A percentile compares a stretch with the other conserved stretches of the same genome.
These are phyloP conservation scores for Stenocarpella maydis DNA, from an alignment of 2,329 filamentous ascomycete species.

Conservation along the genomic window DNA sequence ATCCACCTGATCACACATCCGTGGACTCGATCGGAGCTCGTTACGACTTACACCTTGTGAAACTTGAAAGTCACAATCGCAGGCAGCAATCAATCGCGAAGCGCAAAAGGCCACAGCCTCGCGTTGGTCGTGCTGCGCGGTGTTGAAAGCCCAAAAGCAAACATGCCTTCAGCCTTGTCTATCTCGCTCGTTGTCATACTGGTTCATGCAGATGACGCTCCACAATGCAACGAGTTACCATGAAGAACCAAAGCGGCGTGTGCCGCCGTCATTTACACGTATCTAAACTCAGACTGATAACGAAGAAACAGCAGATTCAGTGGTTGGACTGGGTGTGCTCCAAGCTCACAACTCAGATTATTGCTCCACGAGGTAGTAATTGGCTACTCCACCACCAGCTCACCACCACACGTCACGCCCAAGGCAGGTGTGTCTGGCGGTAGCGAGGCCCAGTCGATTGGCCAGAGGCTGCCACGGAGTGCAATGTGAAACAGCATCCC, in stretches of 20 bases:
- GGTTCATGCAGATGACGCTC: constrained; percentile 8
- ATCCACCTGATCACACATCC: constrained; percentile 4
- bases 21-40: constrained; percentile 12
- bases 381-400: too few relatives aligned
- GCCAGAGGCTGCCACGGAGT: constrained; percentile 21
- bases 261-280: neutral
- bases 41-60: constrained; percentile 22
- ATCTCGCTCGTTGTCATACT: neutral
- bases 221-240: neutral
- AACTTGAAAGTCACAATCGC: constrained; percentile 13
- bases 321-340: constrained; percentile 1
- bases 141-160: constrained; percentile 6
- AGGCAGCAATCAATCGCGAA: constrained; percentile 16
- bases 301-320: neutral
- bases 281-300: neutral
- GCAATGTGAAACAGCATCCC: constrained; percentile 27
- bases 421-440: constrained; percentile 12
- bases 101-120: constrained; percentile 2
- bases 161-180: constrained; percentile 20
- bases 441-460: constrained; percentile 21
- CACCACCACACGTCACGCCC: neutral
- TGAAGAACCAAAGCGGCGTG: neutral
- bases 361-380: too few relatives aligned
- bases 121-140: neutral
- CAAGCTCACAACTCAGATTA: neutral